Evolutionary conservation across 2,329 filamentous ascomycete species (phyloP).

Genomic region (Akanthomyces dipterigenus): DNA sequence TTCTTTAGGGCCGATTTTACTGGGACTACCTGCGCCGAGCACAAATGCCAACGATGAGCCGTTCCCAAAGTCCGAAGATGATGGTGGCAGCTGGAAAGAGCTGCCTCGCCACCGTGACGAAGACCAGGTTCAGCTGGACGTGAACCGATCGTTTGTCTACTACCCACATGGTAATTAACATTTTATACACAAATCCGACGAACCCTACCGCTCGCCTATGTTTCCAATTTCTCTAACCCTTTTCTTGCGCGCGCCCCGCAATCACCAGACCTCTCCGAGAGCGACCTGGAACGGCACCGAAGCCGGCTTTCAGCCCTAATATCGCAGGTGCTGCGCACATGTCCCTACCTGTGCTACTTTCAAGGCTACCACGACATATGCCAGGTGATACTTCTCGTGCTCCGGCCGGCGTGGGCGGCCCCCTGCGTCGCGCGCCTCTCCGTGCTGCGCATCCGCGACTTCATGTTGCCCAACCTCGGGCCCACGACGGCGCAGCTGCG

Average conservation of each 20-base stretch:
- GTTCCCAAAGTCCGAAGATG: conserved; percentile 14
- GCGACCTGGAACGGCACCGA: conserved; percentile 65
- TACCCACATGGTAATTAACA: conserved; percentile 68
- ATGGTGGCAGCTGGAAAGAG: conserved; percentile 42
- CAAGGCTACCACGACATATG: conserved; percentile 98
- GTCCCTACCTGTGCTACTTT: conserved; percentile 88
- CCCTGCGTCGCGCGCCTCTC: conserved; percentile 73
- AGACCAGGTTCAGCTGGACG: conserved; percentile 84
- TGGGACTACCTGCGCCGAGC: conserved; percentile 3
- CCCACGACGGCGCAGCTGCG: conserved; percentile 80
- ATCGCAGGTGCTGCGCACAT: conserved; percentile 66
- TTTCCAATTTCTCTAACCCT: conserved; percentile 2
- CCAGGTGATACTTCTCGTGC: conserved; percentile 85
- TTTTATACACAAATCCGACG: neutral
- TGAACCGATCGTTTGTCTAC: conserved; percentile 94
- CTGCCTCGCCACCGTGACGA: conserved; percentile 78
- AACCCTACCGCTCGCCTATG: neutral
- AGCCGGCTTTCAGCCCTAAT: conserved; percentile 74
- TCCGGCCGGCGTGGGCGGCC: conserved; percentile 56
- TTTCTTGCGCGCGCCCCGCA: too few relatives aligned
- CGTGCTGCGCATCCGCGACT: conserved; percentile 85
- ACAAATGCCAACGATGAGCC: conserved; percentile 13
- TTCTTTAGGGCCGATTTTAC: conserved; percentile 14
- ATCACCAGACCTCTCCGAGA: conserved; percentile 55
- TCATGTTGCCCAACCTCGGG: conserved; percentile 85